Evolutionary conservation across 164 flowering plant genomes (phyloP), one percentile per base, ranked within the genome.

Genomic region (Chimonanthus salicifolius): DNA sequence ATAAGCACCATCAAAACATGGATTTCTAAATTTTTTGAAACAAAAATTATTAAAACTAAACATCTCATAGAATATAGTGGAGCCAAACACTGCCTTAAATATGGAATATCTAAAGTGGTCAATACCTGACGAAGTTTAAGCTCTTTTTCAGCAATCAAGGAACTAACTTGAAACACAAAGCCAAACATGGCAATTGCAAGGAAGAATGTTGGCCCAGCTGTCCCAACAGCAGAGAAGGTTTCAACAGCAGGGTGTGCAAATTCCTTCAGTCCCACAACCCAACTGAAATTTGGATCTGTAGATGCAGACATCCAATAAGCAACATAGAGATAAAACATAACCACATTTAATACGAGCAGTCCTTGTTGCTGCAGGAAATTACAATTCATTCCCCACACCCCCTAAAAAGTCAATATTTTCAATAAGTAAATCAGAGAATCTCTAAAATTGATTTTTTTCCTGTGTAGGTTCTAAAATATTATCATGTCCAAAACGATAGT

Each of bases 91-190:
- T 54, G 15, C 60, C 60, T 54, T 54, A 4, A 54, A 11, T 54
- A 54, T 54, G 11, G 15, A 54, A 54, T n/a, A 54, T 54, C 60
- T 54, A n/a, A 54, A 10, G 18, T 0, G n/a, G 18, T n/a, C 15
- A 68, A 58, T 80, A 96, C 99, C 98, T 96, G 98, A 13, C 97
- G 96, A 73, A 96, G 98, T 83, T 90, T 96, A 58, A 96, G 97
- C 83, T 96, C 98, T 80, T 90, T 94, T 82, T 96, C 99, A 6
- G 87, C 74, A 33, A 88, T 80, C 84, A 96, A 81, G 63, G 97
- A 79, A 78, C 89, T 84, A 6, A 94, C 85, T 73, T 96, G 98
- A 73, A 94, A 86, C 68, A 92, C 97, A 79, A 92, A 96, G 58
- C 90, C 82, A 78, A 96, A 96, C 97, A 92, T 92, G 60, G 97